These are phyloP conservation scores for Ceratocystis harringtonii DNA, from an alignment of 2,329 filamentous ascomycete genomes.

Conservation along the genomic window DNA sequence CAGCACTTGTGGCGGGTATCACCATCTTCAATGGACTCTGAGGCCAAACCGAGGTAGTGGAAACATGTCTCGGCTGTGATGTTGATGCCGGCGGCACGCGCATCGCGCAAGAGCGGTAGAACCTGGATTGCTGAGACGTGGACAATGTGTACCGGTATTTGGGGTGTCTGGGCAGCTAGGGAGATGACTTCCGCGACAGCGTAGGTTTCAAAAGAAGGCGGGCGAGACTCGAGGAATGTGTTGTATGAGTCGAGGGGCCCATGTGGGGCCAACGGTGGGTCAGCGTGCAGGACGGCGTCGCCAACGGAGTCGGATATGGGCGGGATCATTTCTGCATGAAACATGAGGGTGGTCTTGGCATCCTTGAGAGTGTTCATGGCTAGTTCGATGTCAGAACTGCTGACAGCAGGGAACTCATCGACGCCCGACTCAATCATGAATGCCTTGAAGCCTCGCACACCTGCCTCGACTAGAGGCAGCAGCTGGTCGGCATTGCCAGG, in stretches of 20 bases:
- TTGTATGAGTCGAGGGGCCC: constrained; percentile 65
- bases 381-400: constrained; percentile 57
- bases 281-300: constrained; percentile 56
- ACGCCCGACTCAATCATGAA: constrained; percentile 96
- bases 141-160: constrained; percentile 80
- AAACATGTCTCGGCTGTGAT: constrained; percentile 93
- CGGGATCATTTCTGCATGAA: constrained; percentile 97
- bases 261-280: constrained; percentile 52
- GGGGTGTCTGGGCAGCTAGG: constrained; percentile 63
- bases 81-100: constrained; percentile 57
- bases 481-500: constrained; percentile 76
- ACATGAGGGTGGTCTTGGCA: constrained; percentile 85
- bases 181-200: constrained; percentile 78
- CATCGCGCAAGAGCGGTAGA: constrained; percentile 64
- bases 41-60: constrained; percentile 76
- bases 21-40: constrained; percentile 67
- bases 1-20: constrained; percentile 94
- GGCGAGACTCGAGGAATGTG: constrained; percentile 84
- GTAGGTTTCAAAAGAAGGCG: constrained; percentile 78
- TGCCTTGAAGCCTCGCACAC: constrained; percentile 91
- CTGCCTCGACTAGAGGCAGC: constrained; percentile 63
- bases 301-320: constrained; percentile 66
- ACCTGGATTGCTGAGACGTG: constrained; percentile 82
- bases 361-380: constrained; percentile 71
- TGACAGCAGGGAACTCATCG: constrained; percentile 90